Percentiles rank a stretch among this genome's conserved stretches.
Conservation (phyloP, 441 rosid genomes). For the Biscutella laevigata region DNA sequence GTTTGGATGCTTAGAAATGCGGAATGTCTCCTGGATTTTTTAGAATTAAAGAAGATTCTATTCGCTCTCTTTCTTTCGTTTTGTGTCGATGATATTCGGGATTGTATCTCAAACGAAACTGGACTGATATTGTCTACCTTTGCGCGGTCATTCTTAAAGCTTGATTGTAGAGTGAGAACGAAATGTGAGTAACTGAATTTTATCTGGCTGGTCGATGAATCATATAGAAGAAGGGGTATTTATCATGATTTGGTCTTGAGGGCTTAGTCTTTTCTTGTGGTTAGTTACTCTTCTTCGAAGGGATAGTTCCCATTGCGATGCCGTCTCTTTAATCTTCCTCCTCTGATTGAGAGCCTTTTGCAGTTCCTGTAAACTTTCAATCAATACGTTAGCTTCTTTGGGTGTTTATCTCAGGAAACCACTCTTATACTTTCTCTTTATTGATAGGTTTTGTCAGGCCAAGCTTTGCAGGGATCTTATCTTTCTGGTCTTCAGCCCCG, state of each 20-base stretch:
- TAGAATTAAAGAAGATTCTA: not conserved
- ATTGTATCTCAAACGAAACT: not conserved
- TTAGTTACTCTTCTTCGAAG: not conserved
- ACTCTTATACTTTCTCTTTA: not conserved
- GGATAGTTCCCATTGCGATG: not conserved
- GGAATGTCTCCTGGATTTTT: conserved; percentile 5
- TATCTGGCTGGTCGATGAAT: conserved; percentile 36
- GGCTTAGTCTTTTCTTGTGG: not conserved
- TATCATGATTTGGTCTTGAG: not conserved
- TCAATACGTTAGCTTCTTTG: not conserved
- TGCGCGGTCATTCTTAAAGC: not conserved
- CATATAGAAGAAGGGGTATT: not conserved
- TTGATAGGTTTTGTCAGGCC: conserved; percentile 51
- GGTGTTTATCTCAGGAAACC: not conserved
- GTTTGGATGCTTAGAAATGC: conserved; percentile 16
- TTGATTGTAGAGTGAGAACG: not conserved
- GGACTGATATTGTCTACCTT: not conserved
- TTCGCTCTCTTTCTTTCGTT: not conserved
- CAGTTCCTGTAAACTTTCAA: not conserved
- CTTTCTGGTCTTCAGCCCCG: conserved; percentile 36
- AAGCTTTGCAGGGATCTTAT: conserved; percentile 41
- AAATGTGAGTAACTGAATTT: not conserved
- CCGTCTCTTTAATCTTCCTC: not conserved
- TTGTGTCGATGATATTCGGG: not conserved
- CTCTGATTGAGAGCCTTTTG: not conserved